Base-by-base conservation (phyloP, 768 basidiomycete species). In the Lactifluus piperatus region DNA sequence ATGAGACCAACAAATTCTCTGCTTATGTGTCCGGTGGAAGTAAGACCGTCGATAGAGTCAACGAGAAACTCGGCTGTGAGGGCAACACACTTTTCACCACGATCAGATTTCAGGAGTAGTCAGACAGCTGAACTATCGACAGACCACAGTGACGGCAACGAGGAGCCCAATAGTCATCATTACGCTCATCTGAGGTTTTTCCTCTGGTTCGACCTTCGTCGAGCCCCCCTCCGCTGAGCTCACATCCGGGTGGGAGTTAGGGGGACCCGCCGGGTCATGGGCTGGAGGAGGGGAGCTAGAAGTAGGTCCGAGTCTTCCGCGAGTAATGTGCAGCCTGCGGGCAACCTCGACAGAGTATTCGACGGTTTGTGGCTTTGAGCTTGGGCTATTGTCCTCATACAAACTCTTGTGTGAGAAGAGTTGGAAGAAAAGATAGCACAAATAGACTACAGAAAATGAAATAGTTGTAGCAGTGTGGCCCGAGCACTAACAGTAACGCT, bases 1-100 rank as follows among this genome's bases (percentile, higher is more conserved):
- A 88, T 87, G 43, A 97, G 71, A 13, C 90, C 94, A 60, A 97
- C 85, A 68, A 93, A 98, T 69, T 88, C 89, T 60, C 82, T 80
- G 58, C 75, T 81, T 55, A 98, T 86, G 7, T 26, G 16, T 24
- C 83, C 82, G 0, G 66, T 66, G 0, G 65, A 66, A 0, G 88
- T 86, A 37, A 97, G 68, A 13, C 90, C 90, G 61, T 80, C 74
- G 64, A 97, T 94, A 4, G 90, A 90, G 65, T 80, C 82, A 4
- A 97, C 91, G 5, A 97, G 78, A 73, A 69, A 76, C 65, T 78
- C 82, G 14, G 82, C 82, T 0, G 80, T 82, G 41, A 83, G 68
- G 9, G 80, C 81, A 20, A 80, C 80, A 13, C 79, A 55, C 72
- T 75, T 45, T 44, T 26, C 20, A 7, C 26, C 18, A 29, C 10